A percentile compares a stretch with the other conserved stretches of the same genome.
phyloP scores from a whole-genome alignment of 768 basidiomycete genomes.

The Amanita pseudoporphyria region DNA sequence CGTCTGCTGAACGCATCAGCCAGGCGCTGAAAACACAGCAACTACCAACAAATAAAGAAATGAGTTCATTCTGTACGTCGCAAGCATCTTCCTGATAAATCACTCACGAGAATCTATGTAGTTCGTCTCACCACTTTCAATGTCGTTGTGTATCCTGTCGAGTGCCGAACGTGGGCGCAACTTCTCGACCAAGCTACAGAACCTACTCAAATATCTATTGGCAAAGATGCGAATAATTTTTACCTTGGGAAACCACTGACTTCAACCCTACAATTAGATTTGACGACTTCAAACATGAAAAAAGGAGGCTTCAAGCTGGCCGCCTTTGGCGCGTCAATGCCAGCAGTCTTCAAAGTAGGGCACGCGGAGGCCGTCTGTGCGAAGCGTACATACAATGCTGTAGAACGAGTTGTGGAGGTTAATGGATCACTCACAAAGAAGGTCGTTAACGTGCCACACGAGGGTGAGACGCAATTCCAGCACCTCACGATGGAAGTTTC shows the following conservation, averaged over 20 bases:
- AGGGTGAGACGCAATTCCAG: constrained; percentile 4
- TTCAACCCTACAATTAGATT: constrained; percentile 3
- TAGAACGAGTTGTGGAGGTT: constrained; percentile 3
- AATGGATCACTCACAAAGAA: constrained; percentile 4
- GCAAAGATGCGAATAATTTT: not conserved
- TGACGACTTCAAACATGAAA: constrained; percentile 2
- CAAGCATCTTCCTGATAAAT: no score
- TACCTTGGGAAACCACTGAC: constrained; percentile 8
- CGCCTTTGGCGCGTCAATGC: constrained; percentile 2
- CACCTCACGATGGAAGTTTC: no score
- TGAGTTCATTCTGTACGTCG: not conserved
- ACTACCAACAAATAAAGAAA: constrained; percentile 3
- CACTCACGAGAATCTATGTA: no score
- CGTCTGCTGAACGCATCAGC: not conserved
- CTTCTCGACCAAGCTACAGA: constrained; percentile 3
- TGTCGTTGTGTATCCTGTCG: constrained; percentile 5
- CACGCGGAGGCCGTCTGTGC: constrained; percentile 2
- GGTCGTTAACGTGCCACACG: constrained; percentile 1
- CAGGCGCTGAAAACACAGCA: constrained; percentile 1
- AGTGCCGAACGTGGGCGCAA: constrained; percentile 2
- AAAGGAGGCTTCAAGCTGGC: constrained; percentile 5
- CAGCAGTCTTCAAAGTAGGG: not conserved
- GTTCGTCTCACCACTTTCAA: no score
- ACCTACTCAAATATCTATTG: not conserved
- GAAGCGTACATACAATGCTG: constrained; percentile 2